Conservation (phyloP, 2,329 filamentous ascomycete genomes). For the Albifimbria verrucaria region DNA sequence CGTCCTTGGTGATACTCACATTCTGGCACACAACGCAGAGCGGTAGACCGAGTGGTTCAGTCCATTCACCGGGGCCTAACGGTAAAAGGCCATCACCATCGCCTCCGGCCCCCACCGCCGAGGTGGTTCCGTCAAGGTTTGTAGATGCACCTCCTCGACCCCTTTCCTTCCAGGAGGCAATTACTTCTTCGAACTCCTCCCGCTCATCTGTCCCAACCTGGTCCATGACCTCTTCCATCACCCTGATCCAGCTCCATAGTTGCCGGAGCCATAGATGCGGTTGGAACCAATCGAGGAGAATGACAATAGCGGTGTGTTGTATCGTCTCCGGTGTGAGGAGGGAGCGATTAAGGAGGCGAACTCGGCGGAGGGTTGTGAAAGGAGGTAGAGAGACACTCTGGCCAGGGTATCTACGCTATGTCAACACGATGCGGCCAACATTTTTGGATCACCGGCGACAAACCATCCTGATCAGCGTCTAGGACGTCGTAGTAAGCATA, state of each 20-base stretch:
- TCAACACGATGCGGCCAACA: not conserved
- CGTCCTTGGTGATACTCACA: conserved; percentile 45
- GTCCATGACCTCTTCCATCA: conserved; percentile 73
- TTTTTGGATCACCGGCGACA: conserved; percentile 18
- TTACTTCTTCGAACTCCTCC: conserved; percentile 81
- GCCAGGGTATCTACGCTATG: conserved; percentile 89
- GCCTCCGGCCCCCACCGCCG: conserved; percentile 46
- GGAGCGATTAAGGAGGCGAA: conserved; percentile 82
- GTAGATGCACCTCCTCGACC: conserved; percentile 62
- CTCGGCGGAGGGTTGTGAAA: conserved; percentile 78
- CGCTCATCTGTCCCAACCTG: conserved; percentile 74
- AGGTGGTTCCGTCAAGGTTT: conserved; percentile 59
- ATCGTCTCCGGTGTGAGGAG: conserved; percentile 81
- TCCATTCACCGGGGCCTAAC: conserved; percentile 86
- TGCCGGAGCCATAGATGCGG: conserved; percentile 92
- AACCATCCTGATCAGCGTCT: conserved; percentile 90
- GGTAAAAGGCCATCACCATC: conserved; percentile 71
- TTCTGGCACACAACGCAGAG: conserved; percentile 96
- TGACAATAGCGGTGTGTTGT: conserved; percentile 80
- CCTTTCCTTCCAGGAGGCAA: conserved; percentile 74
- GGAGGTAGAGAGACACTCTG: conserved; percentile 82
- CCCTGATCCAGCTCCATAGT: conserved; percentile 82
- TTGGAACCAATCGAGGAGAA: conserved; percentile 93
- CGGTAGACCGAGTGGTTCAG: conserved; percentile 81
- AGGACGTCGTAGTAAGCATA: conserved; percentile 96